Evolutionary conservation across 306 rosid species (phyloP), one percentile per base, ranked within the genome.

Genomic region (Cicer pinnatifidum): DNA sequence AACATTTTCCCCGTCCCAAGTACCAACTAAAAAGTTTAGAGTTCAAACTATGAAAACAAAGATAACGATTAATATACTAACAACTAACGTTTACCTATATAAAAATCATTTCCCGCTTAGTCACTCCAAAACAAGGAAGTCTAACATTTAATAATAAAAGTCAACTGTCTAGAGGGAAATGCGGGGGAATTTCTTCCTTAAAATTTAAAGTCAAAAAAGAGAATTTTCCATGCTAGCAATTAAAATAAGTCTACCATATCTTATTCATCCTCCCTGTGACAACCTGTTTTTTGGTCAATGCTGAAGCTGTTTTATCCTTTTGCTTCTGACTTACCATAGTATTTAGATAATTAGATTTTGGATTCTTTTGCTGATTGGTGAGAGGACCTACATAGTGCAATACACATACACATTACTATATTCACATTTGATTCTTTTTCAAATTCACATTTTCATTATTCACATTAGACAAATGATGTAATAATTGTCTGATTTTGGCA

Each of bases 241-340:
- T 38, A 52, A 38, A 45, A 68, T 70, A 78, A 73, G 80, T 78
- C 80, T 72, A 72, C 52, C 63, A 51, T 77, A 77, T 77, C 44
- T 35, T 40, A 59, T 37, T 20, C 33, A 67, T 43, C 19, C 63
- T 19, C 67, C 48, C 10, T 52, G 45, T 67, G 85, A 72, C 85
- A 77, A 52, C 85, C 82, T 82, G 80, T 68, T 11, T 15, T 52
- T 13, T 19, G 12, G 12, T 67, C 72, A 75, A 53, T 52, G 33
- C 11, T 1, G 1, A 65, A 81, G 75, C 67, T 82, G 71, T 67
- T 48, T 43, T 33, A 52, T 62, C 70, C 69, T 38, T 82, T 56
- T 57, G 58, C 7, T 7, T 40, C 28, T 44, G 39, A 2, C 67
- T 47, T 16, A 59, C 57, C 2, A 19, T 7, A 44, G 39, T 7